Evolutionary conservation across 257 asterid genomes (phyloP).

Genomic region (Salvia splendens): DNA sequence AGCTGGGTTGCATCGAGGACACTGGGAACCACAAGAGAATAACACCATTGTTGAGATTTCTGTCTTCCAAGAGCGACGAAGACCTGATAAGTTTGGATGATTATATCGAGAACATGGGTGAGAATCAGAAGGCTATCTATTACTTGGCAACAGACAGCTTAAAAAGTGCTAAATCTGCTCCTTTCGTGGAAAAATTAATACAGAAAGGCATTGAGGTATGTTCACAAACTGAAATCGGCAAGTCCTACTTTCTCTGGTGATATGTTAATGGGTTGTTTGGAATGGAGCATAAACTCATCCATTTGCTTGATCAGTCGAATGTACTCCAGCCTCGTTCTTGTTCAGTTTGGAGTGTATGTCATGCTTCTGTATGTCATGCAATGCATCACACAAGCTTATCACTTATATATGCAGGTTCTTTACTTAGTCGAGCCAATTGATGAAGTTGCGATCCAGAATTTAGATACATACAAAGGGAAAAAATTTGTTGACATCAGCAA

Average conservation of each 20-base stretch:
- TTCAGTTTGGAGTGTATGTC: background rate
- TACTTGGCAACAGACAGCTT: slow-evolving; percentile 97
- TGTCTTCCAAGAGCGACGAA: slow-evolving; percentile 89
- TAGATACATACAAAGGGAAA: slow-evolving; percentile 94
- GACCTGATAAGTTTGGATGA: slow-evolving; percentile 87
- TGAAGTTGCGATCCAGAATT: slow-evolving; percentile 91
- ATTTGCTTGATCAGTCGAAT: slow-evolving; percentile 17
- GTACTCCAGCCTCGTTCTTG: background rate
- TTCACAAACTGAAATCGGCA: background rate
- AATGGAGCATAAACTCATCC: background rate
- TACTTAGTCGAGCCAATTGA: slow-evolving; percentile 94
- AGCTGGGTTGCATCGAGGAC: slow-evolving; percentile 97
- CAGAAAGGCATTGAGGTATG: slow-evolving; percentile 93
- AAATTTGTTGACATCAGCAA: slow-evolving; percentile 97
- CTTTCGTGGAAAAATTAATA: slow-evolving; percentile 87
- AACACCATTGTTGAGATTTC: slow-evolving; percentile 80
- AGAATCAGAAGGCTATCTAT: slow-evolving; percentile 87
- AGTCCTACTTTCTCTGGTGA: background rate
- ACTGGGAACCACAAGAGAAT: slow-evolving; percentile 91
- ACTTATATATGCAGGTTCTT: slow-evolving; percentile 57
- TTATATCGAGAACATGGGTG: slow-evolving; percentile 93
- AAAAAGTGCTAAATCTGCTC: slow-evolving; percentile 94
- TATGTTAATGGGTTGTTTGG: background rate
- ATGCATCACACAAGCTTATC: background rate
- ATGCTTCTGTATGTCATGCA: background rate